These are phyloP conservation scores for Mortierella polycephala DNA, from an alignment of 371 early-diverging fungal genomes.

Conservation along the genomic window DNA sequence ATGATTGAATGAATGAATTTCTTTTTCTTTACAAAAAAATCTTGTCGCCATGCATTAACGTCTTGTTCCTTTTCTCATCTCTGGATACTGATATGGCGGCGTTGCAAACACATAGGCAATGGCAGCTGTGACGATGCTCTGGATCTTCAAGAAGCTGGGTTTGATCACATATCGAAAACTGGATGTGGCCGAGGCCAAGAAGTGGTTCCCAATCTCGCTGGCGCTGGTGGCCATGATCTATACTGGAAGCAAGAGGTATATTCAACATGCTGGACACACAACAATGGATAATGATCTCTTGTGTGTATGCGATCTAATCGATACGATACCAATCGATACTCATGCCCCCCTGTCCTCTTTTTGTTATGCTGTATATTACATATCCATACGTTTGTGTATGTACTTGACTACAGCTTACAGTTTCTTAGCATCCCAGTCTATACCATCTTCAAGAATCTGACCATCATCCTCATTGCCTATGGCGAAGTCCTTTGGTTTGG, in stretches of 20 bases:
- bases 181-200: constrained; percentile 70
- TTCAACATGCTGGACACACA: background rate
- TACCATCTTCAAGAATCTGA: constrained; percentile 98
- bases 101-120: background rate
- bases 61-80: too few relatives aligned
- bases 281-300: background rate
- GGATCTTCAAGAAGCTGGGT: constrained; percentile 69
- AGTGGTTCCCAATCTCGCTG: constrained; percentile 91
- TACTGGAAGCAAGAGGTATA: constrained; percentile 90
- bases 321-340: background rate
- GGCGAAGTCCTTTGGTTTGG: constrained; percentile 90
- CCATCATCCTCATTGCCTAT: constrained; percentile 97
- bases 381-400: background rate
- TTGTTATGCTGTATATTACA: background rate
- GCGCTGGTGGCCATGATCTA: constrained; percentile 97
- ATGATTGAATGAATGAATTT: background rate
- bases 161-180: constrained; percentile 74
- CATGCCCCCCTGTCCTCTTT: background rate
- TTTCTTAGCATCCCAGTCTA: constrained; percentile 95
- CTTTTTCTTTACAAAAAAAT: too few relatives aligned
- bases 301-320: background rate
- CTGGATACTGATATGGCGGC: too few relatives aligned
- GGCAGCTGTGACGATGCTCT: constrained; percentile 27
- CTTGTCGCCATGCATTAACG: too few relatives aligned
- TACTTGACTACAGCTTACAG: constrained; percentile 68